Base-by-base conservation (phyloP, 1,284 basidiomycete genomes). In the Trichosporon coremiiforme region DNA sequence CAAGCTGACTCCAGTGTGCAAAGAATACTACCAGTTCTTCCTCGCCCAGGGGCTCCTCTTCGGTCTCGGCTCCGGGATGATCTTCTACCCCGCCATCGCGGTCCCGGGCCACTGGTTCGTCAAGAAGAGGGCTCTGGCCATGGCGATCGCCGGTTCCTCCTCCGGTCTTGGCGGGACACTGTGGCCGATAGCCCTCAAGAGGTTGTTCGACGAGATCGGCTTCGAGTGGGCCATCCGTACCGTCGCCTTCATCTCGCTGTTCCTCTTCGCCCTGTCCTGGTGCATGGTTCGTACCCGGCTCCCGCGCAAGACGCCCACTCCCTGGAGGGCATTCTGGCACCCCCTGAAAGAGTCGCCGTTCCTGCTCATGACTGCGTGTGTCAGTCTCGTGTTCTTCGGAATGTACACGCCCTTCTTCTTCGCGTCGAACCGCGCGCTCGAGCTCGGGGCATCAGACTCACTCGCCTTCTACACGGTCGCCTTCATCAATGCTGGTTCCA, bases 21-120 rank as follows among this genome's bases (percentile, higher is more conserved):
- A 79, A n/a, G 68, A 86, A 71, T 90, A 88, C 75, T 90, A 88
- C 87, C 88, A 90, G 20, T 47, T 73, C 63, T 67, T 76, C 17
- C 75, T 75, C 5, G 62, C 70, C 17, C 73, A 73, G 62, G 76
- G 69, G n/a, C 60, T 78, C 76, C 68, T 74, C 20, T 65, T 74
- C 38, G 75, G 71, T 10, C 66, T 76, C 65, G 74, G 71, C 15
- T 71, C 71, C 6, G 87, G 87, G 2, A 80, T 86, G 2, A 81
- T 87, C 17, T 88, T 86, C 72, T 85, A 85, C 31, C 86, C 87
- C 4, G 84, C 85, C 0, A 78, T 84, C 4, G 84, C 85, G 0
- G 82, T 87, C 65, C 76, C 87, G 3, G 83, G 85, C 0, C 87
- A 88, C 70, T 88, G 87, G 86, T 88, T 78, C 64, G 62, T 70